These are phyloP conservation scores for Corymbia citriodora DNA, from an alignment of 441 rosid genomes.

Conservation along the genomic window DNA sequence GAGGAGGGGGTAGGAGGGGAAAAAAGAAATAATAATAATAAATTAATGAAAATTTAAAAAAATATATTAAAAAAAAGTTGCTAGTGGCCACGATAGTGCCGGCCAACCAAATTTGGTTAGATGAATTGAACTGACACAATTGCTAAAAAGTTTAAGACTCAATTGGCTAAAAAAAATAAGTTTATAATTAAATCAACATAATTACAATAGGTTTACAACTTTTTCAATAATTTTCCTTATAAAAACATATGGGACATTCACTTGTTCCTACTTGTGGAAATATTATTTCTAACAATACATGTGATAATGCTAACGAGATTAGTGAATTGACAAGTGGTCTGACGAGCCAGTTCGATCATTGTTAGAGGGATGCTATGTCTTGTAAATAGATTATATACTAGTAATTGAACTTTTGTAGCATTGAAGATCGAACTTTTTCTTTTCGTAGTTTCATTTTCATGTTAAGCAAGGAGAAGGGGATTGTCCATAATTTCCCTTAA, in stretches of 20 bases:
- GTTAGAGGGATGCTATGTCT: not conserved
- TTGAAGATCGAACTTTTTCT: fast-evolving
- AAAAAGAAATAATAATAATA: too few species aligned
- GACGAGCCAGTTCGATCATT: fast-evolving
- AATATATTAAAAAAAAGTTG: too few species aligned
- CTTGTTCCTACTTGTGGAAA: not conserved
- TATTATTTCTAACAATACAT: not conserved
- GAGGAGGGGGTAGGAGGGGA: too few species aligned
- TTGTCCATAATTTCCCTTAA: not conserved
- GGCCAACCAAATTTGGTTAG: too few species aligned
- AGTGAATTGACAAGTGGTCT: not conserved
- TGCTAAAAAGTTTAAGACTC: too few species aligned
- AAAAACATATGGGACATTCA: not conserved
- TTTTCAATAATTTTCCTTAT: too few species aligned
- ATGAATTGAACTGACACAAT: too few species aligned
- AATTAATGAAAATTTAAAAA: too few species aligned
- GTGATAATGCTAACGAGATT: not conserved
- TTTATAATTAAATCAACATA: too few species aligned
- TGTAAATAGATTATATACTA: not conserved
- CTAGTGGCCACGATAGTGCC: too few species aligned
- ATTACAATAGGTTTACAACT: too few species aligned
- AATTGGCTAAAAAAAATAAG: too few species aligned
- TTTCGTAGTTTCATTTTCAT: not conserved
- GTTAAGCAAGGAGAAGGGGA: not conserved
- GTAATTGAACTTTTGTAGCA: not conserved